Evolutionary conservation across 2,329 filamentous ascomycete species (phyloP), one percentile per base, ranked within the genome.

Genomic region (Sclerotinia borealis): DNA sequence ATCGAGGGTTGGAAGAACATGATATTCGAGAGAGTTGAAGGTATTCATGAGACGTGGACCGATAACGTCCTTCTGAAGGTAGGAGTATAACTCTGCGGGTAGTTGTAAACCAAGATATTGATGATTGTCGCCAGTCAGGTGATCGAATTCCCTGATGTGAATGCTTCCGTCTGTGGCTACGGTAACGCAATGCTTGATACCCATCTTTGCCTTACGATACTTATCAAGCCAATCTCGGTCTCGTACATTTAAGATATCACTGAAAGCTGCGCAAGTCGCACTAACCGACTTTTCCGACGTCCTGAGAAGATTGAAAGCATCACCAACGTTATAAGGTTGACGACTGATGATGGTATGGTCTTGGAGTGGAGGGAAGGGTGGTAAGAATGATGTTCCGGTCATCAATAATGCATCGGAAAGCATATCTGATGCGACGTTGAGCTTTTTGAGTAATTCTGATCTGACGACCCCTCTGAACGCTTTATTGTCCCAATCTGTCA

Each of bases 71-170:
- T 85, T 87, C 64, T 92, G 92, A 56, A 97, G 81, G 75, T 98
- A 98, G 75, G 92, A 90, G 74, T 93, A 93, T 22, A 98, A 81
- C 76, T 99, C 95, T 47, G 92, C 87, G 0, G 95, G 92, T 6
- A 99, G 81, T 65, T 93, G 89, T 64, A 96, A 85, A n/a, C 92
- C 92, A 66, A 97, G 85, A 73, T 97, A 93, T 72, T 93, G 88
- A 73, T 96, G 91, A 68, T 95, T 88, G 73, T 98, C 93, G 51
- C 83, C 84, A 2, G 95, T 93, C 25, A 92, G 84, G 61, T 85
- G 82, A 9, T 91, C 88, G 61, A 81, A 83, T 70, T 93, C 87
- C 70, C 91, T 82, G 19, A 92, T 89, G 65, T 85, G 84, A 56
- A 96, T 83, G 71, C 89, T 86, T 47, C 95, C 95, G 47, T 70